Conservation (phyloP, 2,329 filamentous ascomycete species). For the Biscogniauxia sp. region DNA sequence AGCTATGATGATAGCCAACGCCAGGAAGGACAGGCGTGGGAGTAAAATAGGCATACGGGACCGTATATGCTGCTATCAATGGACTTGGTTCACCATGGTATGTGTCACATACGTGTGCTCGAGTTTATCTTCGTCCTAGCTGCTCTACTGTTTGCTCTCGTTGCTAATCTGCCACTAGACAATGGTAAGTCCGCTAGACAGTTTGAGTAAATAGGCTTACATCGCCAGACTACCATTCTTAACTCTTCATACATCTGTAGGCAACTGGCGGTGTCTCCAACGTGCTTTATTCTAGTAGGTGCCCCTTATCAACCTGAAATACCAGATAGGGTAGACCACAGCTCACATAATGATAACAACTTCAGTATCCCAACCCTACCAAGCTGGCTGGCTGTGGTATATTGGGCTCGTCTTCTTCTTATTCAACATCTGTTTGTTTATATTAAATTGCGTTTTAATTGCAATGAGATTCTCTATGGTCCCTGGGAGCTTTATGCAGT, state of each 20-base stretch:
- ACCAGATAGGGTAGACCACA: background rate
- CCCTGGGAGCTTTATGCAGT: slow-evolving; percentile 67
- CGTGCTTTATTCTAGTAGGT: slow-evolving; percentile 52
- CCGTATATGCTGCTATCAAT: slow-evolving; percentile 54
- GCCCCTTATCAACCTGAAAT: background rate
- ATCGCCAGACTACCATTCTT: background rate
- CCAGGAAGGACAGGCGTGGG: slow-evolving; percentile 22
- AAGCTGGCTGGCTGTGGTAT: slow-evolving; percentile 53
- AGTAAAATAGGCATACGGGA: slow-evolving; percentile 46
- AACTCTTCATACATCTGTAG: slow-evolving; percentile 28
- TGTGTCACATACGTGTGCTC: background rate
- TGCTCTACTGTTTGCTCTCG: background rate
- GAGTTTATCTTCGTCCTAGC: slow-evolving; percentile 8
- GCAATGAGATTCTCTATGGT: slow-evolving; percentile 66
- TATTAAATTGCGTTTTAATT: slow-evolving; percentile 63
- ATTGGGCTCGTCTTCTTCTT: slow-evolving; percentile 62
- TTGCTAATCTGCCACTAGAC: slow-evolving; percentile 25
- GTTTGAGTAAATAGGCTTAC: background rate
- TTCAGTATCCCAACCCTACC: slow-evolving; percentile 46
- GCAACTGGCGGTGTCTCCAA: slow-evolving; percentile 57
- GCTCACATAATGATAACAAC: slow-evolving; percentile 9
- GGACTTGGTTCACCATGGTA: slow-evolving; percentile 75
- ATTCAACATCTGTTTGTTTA: slow-evolving; percentile 61
- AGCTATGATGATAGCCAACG: slow-evolving; percentile 35
- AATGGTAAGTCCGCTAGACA: slow-evolving; percentile 28